A percentile compares a stretch with the other conserved stretches of the same genome.
These are phyloP conservation scores for Cladophialophora chaetospira DNA, from an alignment of 2,329 filamentous ascomycete genomes.

Conservation along the genomic window DNA sequence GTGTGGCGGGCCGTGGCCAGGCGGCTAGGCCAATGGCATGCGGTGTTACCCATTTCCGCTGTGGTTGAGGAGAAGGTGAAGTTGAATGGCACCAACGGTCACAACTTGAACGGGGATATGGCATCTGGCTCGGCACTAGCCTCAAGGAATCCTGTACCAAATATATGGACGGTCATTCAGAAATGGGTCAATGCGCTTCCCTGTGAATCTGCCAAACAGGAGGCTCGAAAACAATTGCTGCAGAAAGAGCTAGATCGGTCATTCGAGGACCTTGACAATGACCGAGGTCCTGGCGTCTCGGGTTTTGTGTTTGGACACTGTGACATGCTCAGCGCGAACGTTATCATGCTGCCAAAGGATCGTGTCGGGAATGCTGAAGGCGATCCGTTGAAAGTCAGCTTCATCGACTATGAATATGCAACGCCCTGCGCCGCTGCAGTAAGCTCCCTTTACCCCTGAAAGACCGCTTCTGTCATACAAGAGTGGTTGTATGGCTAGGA, in stretches of 20 bases:
- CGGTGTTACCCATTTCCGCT: constrained; percentile 60
- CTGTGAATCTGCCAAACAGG: constrained; percentile 68
- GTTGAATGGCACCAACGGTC: constrained; percentile 23
- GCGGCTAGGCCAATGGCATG: constrained; percentile 91
- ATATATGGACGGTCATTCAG: constrained; percentile 92
- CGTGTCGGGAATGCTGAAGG: constrained; percentile 40
- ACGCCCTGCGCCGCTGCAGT: constrained; percentile 90
- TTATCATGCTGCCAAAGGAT: constrained; percentile 70
- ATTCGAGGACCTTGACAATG: constrained; percentile 70
- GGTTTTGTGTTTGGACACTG: constrained; percentile 56
- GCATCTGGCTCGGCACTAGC: constrained; percentile 35
- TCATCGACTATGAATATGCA: constrained; percentile 99
- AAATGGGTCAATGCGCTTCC: constrained; percentile 92
- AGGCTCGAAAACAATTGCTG: constrained; percentile 65
- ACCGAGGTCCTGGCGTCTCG: constrained; percentile 73
- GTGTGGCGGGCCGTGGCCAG: constrained; percentile 83
- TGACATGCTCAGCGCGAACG: constrained; percentile 92
- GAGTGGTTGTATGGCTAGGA: no score
- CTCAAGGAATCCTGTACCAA: constrained; percentile 73
- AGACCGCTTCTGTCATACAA: no score
- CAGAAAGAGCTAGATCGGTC: constrained; percentile 74
- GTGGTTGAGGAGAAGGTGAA: constrained; percentile 37
- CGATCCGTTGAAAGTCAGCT: constrained; percentile 62
- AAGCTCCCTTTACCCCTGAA: no score
- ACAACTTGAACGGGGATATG: constrained; percentile 7